These are phyloP conservation scores for Mercurialis annua DNA, from an alignment of 345 rosid genomes.

Conservation along the genomic window DNA sequence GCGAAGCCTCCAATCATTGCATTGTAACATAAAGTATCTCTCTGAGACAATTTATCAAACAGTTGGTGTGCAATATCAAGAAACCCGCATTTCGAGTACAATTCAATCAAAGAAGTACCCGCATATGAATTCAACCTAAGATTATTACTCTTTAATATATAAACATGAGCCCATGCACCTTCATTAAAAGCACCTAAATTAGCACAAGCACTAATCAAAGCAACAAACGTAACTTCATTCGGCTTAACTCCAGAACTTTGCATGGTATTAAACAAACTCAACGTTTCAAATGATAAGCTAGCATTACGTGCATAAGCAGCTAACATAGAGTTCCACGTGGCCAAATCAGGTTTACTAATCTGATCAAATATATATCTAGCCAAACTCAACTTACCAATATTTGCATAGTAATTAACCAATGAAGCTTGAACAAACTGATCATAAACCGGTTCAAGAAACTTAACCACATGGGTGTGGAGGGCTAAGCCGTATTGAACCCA, in stretches of 20 bases:
- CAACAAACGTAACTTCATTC: slow-evolving; percentile 59
- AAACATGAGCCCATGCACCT: slow-evolving; percentile 58
- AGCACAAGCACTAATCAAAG: slow-evolving; percentile 54
- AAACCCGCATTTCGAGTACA: slow-evolving; percentile 50
- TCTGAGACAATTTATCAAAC: slow-evolving; percentile 47
- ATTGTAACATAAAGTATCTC: slow-evolving; percentile 46
- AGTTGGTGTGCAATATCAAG: slow-evolving; percentile 35
- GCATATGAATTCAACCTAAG: slow-evolving; percentile 45
- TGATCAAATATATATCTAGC: slow-evolving; percentile 52
- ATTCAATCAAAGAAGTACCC: slow-evolving; percentile 45
- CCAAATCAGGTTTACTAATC: slow-evolving; percentile 53
- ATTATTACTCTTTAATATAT: slow-evolving; percentile 35
- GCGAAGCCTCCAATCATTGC: slow-evolving; percentile 62
- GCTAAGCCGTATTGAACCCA: slow-evolving; percentile 43
- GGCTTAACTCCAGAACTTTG: slow-evolving; percentile 42
- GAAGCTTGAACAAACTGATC: slow-evolving; percentile 56
- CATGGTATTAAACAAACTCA: slow-evolving; percentile 45
- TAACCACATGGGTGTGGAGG: slow-evolving; percentile 58
- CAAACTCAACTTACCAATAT: slow-evolving; percentile 38
- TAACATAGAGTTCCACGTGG: slow-evolving; percentile 61
- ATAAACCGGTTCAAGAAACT: slow-evolving; percentile 39
- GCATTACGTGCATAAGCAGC: slow-evolving; percentile 44
- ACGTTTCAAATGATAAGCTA: slow-evolving; percentile 28
- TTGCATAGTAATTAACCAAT: slow-evolving; percentile 53
- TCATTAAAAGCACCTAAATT: slow-evolving; percentile 43